Evolutionary conservation across 1,139 yeast species (phyloP), one percentile per base, ranked within the genome.

Genomic region (Candida sp.): DNA sequence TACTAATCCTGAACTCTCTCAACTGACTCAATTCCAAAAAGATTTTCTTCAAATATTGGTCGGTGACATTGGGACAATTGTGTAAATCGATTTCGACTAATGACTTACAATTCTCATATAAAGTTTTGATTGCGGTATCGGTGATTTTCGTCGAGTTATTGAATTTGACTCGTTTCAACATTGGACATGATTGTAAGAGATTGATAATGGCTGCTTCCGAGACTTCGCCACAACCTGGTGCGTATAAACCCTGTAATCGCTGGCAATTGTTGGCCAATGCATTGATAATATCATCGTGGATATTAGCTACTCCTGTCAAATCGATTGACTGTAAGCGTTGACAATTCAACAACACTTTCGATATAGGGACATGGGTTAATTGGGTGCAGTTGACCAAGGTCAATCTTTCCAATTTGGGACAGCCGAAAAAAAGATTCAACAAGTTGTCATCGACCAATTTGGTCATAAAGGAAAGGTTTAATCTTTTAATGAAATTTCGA

Each of bases 11-110:
- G 57, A 90, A 84, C 63, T 91, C 97, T 49, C 97, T 75, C 43
- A 91, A 68, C 53, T 83, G 90, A 5, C 82, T 75, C 44, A 89
- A 73, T 35, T 79, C 81, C 33, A 75, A 63, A 54, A 89, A 82
- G n/a, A 88, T 72, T n/a, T 66, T 66, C 45, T 78, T 71, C 42
- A 88, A 71, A 42, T 87, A 71, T 15, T 58, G 58, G 60, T 88
- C 90, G 12, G 88, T 79, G 29, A 90, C 81, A 49, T 79, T 74
- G n/a, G 84, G 80, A 62, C 96, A 87, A 38, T 84, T 84, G 51
- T 90, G 93, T 43, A 93, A 73, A 65, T 93, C 98, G 42, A 93
- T 84, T 65, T 93, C 99, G 27, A 91, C 96, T 44, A 93, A 70
- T 42, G 84, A 74, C 38, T 84, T 85, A 61, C 98, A 91, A 57